Conservation (phyloP, 2,329 filamentous ascomycete genomes). For the Colletotrichum nymphaeae region DNA sequence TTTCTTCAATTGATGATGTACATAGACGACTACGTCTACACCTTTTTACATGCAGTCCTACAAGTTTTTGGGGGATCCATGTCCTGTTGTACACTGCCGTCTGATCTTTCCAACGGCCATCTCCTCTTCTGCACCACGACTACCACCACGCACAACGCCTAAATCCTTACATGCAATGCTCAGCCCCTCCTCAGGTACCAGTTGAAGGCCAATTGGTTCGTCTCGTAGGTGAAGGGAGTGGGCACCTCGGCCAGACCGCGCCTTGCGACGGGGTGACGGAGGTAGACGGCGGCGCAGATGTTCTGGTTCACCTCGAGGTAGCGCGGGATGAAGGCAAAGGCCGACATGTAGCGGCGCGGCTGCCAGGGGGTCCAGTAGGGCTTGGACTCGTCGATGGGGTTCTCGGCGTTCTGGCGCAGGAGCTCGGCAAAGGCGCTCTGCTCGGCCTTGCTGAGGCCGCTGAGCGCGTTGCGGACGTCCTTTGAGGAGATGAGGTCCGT, state of each 20-base stretch:
- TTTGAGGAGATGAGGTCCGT: conserved; percentile 15
- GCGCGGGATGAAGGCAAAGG: conserved; percentile 93
- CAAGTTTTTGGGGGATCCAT: conserved; percentile 23
- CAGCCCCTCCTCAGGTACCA: conserved; percentile 92
- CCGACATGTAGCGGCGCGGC: conserved; percentile 86
- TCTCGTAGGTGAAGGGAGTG: conserved; percentile 78
- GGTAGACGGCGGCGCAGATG: conserved; percentile 93
- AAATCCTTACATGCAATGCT: conserved; percentile 23
- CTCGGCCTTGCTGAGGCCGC: conserved; percentile 59
- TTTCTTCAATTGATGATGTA: conserved; percentile 29
- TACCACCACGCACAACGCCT: not conserved
- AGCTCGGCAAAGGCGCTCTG: conserved; percentile 64
- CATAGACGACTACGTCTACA: conserved; percentile 21
- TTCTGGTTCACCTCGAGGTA: conserved; percentile 99
- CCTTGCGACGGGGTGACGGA: conserved; percentile 91
- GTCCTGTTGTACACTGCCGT: conserved; percentile 34
- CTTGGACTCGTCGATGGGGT: conserved; percentile 80
- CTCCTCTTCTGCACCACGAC: not conserved
- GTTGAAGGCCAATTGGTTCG: conserved; percentile 87
- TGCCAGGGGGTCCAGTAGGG: conserved; percentile 93
- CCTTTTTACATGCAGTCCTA: conserved; percentile 29
- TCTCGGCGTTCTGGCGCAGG: conserved; percentile 74
- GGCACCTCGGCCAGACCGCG: conserved; percentile 85
- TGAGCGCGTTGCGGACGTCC: conserved; percentile 36
- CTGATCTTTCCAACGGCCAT: not conserved